These are phyloP conservation scores for Trichoderma arundinaceum DNA, from an alignment of 2,329 filamentous ascomycete genomes.

Conservation along the genomic window DNA sequence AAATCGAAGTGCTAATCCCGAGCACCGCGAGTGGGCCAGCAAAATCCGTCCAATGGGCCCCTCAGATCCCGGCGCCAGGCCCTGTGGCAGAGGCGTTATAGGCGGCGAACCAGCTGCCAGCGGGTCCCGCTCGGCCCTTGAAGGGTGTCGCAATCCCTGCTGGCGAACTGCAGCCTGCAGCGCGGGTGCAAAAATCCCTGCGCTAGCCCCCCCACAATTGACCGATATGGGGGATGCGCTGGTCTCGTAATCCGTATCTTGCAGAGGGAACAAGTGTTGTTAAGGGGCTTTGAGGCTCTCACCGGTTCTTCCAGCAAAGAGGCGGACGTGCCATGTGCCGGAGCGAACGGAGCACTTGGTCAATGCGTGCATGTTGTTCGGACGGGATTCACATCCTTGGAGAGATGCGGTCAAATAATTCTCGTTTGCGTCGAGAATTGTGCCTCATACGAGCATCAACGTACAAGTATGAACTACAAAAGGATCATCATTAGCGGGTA, in stretches of 20 bases:
- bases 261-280: neutral
- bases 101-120: neutral
- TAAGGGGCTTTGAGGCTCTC: conserved; percentile 5
- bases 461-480: neutral
- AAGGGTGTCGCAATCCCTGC: conserved; percentile 20
- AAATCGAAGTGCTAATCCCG: neutral
- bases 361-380: neutral
- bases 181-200: conserved; percentile 27
- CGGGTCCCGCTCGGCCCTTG: neutral
- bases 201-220: conserved; percentile 15
- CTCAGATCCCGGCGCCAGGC: conserved; percentile 1
- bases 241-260: conserved; percentile 8
- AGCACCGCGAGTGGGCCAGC: neutral
- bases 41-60: conserved; percentile 3
- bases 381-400: neutral
- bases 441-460: neutral
- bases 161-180: conserved; percentile 2
- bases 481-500: neutral
- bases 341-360: neutral
- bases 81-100: conserved; percentile 1
- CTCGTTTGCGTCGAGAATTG: neutral
- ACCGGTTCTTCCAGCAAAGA: conserved; percentile 16
- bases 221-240: conserved; percentile 9
- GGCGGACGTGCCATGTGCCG: neutral
- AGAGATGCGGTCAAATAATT: conserved; percentile 14